These are phyloP conservation scores for Leccinellum rugosiceps DNA, from an alignment of 768 basidiomycete genomes.

Conservation along the genomic window DNA sequence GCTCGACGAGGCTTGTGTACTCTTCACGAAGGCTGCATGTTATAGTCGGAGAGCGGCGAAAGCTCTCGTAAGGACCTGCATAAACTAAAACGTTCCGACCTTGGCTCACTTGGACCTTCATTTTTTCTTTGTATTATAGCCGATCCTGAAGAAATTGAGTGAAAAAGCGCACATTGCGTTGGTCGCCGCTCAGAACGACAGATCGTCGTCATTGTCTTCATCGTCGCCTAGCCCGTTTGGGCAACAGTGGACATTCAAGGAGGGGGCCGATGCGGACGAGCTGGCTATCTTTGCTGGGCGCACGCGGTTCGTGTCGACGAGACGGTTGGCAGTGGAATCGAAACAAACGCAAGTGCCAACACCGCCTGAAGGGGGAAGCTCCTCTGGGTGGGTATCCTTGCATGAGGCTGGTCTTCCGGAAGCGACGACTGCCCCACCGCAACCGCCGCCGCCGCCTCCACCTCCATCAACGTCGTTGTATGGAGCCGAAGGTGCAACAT, in stretches of 20 bases:
- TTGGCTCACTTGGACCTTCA: not conserved
- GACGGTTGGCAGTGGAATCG: conserved; percentile 27
- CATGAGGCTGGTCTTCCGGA: not conserved
- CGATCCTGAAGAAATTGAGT: conserved; percentile 54
- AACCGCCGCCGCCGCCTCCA: not conserved
- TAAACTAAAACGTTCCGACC: not conserved
- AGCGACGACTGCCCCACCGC: not conserved
- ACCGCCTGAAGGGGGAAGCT: conserved; percentile 2
- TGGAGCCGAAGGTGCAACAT: conserved; percentile 11
- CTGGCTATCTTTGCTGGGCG: conserved; percentile 68
- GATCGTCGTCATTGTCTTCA: conserved; percentile 6
- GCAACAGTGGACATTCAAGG: conserved; percentile 49
- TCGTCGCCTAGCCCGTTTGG: conserved; percentile 26
- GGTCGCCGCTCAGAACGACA: conserved; percentile 38
- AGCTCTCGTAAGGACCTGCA: conserved; percentile 50
- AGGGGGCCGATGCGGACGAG: conserved; percentile 57
- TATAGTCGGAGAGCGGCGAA: conserved; percentile 62
- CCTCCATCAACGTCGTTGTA: conserved; percentile 7
- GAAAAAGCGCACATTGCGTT: conserved; percentile 67
- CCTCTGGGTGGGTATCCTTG: not conserved
- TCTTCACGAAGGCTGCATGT: conserved; percentile 61
- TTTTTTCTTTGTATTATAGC: conserved; percentile 28
- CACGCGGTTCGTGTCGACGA: conserved; percentile 56
- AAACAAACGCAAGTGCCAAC: conserved; percentile 3
- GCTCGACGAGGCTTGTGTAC: conserved; percentile 60